These are phyloP conservation scores for Heterobasidion irregulare DNA, from an alignment of 1,284 basidiomycete species.

Conservation along the genomic window DNA sequence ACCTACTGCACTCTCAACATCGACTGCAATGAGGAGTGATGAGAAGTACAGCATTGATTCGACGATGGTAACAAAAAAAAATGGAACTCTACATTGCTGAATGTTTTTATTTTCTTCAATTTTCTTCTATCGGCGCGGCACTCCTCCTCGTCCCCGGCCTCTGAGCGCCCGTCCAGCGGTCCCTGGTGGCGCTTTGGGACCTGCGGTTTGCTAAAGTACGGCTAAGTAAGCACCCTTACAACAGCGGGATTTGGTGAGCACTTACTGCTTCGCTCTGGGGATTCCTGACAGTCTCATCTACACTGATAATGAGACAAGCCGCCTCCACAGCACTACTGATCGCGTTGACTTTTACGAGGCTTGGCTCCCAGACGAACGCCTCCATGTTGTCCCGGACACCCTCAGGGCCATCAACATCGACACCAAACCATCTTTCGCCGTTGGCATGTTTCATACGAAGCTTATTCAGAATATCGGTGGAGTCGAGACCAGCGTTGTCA, in stretches of 20 bases:
- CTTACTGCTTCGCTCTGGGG: conserved; percentile 85
- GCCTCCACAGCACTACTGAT: conserved; percentile 94
- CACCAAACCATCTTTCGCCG: conserved; percentile 86
- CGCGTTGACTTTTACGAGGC: conserved; percentile 92
- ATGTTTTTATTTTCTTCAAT: conserved; percentile 12
- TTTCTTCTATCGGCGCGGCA: conserved; percentile 52
- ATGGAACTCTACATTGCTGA: not conserved
- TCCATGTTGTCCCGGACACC: conserved; percentile 95
- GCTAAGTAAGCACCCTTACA: conserved; percentile 4
- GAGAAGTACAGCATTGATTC: not conserved
- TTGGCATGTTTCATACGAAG: conserved; percentile 94
- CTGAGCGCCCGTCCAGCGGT: conserved; percentile 77
- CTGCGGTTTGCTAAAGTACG: conserved; percentile 47
- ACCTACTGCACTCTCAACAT: not conserved
- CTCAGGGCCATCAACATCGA: conserved; percentile 87
- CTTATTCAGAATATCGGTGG: conserved; percentile 96
- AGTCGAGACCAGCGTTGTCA: conserved; percentile 97
- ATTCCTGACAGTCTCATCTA: conserved; percentile 92
- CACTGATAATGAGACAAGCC: conserved; percentile 89
- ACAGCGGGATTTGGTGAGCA: conserved; percentile 9
- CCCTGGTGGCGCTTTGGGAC: conserved; percentile 80
- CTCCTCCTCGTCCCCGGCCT: conserved; percentile 68
- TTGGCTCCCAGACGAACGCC: conserved; percentile 98
- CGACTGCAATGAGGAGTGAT: not conserved
- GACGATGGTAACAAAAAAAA: not conserved